Percentiles rank a stretch among this genome's conserved stretches.
Evolutionary conservation across 305 asterid species (phyloP).

Genomic region (Rubia tinctorum): DNA sequence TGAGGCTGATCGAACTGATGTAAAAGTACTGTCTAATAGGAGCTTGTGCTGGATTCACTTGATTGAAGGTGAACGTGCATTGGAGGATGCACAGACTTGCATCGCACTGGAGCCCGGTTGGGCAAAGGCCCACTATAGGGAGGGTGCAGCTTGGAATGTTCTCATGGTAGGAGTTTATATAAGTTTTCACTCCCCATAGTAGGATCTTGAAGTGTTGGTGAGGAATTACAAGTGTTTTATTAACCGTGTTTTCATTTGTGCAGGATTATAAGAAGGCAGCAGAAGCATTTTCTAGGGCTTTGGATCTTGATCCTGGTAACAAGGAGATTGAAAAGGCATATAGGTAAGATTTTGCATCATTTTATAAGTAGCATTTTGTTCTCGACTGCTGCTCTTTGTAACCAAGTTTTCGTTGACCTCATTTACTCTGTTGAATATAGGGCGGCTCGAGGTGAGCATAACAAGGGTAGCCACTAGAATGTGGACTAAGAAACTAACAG

Average conservation of each 20-base stretch:
- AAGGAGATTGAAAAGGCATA: neutral
- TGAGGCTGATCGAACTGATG: neutral
- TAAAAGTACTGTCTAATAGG: neutral
- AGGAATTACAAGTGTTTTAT: neutral
- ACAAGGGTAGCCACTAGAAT: neutral
- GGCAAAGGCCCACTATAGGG: neutral
- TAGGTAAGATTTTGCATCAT: neutral
- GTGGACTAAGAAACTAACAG: neutral
- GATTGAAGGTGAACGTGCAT: neutral
- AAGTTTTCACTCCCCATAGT: neutral
- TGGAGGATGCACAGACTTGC: neutral
- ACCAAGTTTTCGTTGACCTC: neutral
- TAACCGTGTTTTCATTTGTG: neutral
- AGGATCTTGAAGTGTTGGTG: neutral
- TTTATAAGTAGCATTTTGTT: neutral
- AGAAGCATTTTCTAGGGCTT: neutral
- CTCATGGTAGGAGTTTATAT: neutral
- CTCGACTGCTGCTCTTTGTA: neutral
- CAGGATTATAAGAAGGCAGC: neutral
- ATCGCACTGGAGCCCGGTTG: neutral
- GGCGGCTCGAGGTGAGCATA: neutral
- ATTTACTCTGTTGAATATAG: neutral
- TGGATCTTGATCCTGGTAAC: neutral
- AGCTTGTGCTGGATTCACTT: neutral
- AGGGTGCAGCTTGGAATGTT: neutral